phyloP scores from a whole-genome alignment of 306 rosid species.

The Quercus agrifolia region DNA sequence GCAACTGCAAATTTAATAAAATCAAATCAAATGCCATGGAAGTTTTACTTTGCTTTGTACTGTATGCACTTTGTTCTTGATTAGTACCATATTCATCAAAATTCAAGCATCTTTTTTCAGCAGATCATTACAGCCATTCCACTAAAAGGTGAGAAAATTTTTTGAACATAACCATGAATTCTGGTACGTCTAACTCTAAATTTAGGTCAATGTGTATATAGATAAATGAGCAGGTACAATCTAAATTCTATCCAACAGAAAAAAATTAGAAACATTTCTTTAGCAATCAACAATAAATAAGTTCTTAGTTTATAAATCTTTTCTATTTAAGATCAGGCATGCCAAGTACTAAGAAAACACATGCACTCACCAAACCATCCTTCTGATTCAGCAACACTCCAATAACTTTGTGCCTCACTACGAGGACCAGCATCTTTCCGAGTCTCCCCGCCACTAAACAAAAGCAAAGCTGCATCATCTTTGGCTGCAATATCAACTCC shows the following conservation, averaged over 20 bases:
- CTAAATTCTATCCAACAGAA: background rate
- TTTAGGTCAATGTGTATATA: background rate
- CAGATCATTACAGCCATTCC: background rate
- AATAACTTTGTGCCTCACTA: constrained; percentile 96
- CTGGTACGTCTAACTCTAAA: background rate
- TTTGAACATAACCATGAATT: background rate
- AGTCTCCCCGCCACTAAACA: constrained; percentile 98
- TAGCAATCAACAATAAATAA: background rate
- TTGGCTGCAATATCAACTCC: constrained; percentile 55
- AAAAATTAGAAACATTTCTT: background rate
- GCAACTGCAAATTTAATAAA: background rate
- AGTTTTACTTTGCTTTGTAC: background rate
- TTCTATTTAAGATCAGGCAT: background rate
- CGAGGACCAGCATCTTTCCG: constrained; percentile 86
- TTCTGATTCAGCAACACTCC: constrained; percentile 82
- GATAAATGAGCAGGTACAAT: background rate
- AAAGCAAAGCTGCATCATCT: constrained; percentile 63
- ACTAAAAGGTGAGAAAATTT: background rate
- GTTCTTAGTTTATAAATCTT: background rate
- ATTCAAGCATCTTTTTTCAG: background rate
- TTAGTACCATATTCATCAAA: background rate
- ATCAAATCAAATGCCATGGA: background rate
- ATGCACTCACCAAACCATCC: constrained; percentile 84
- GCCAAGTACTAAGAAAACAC: constrained; percentile 4
- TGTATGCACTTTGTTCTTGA: background rate